These are phyloP conservation scores for Trifolium subterraneum DNA, from an alignment of 306 rosid genomes.

Conservation along the genomic window DNA sequence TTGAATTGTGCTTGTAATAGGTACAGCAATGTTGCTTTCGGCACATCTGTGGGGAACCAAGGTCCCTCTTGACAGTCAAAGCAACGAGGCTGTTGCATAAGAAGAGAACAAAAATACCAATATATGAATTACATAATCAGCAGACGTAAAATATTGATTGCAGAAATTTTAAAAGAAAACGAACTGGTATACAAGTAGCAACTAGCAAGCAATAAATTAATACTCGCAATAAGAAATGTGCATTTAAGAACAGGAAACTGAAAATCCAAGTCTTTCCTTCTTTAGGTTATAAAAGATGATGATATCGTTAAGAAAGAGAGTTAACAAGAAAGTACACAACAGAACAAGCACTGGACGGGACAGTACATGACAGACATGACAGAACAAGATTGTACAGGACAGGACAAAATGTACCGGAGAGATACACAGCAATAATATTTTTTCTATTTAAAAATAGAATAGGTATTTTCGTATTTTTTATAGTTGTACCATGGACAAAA, in stretches of 20 bases:
- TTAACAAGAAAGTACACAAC: constrained; percentile 8
- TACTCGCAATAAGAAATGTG: constrained; percentile 17
- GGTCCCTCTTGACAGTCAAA: constrained; percentile 49
- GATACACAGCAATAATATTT: too few relatives aligned
- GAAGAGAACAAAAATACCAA: constrained; percentile 22
- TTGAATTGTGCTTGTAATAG: constrained; percentile 65
- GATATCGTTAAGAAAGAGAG: constrained; percentile 3
- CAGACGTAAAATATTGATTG: not conserved
- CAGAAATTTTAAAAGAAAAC: not conserved
- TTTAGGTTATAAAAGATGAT: not conserved
- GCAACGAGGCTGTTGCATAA: constrained; percentile 49
- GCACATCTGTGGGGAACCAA: constrained; percentile 63
- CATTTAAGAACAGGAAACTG: not conserved
- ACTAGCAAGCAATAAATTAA: constrained; percentile 2
- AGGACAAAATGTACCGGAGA: too few relatives aligned
- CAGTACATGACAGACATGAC: too few relatives aligned
- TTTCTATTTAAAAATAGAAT: too few relatives aligned
- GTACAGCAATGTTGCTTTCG: constrained; percentile 50
- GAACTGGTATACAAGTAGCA: not conserved
- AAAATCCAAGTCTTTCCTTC: constrained; percentile 18
- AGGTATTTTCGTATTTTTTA: too few relatives aligned
- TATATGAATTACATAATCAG: constrained; percentile 4
- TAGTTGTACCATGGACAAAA: too few relatives aligned
- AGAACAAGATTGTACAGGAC: too few relatives aligned
- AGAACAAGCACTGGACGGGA: too few relatives aligned